Evolutionary conservation across 2,329 filamentous ascomycete species (phyloP).

Genomic region (Penicillium sp.): DNA sequence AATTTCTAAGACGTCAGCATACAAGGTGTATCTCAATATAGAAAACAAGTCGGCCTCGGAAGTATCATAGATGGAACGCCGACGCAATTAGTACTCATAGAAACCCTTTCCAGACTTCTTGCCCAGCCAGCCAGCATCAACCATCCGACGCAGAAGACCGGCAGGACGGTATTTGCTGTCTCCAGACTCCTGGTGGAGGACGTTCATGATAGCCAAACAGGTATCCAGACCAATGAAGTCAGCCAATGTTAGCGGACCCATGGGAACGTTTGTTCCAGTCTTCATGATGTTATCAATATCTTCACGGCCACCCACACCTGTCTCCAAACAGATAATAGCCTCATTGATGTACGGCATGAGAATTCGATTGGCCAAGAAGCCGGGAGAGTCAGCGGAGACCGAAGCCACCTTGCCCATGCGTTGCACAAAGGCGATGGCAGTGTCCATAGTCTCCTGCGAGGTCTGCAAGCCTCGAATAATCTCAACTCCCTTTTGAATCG

Average conservation of each 20-base stretch:
- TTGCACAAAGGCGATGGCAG: slow-evolving; percentile 81
- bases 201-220: slow-evolving; percentile 95
- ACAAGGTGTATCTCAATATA: neutral
- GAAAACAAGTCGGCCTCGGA: neutral
- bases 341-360: slow-evolving; percentile 99
- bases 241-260: slow-evolving; percentile 90
- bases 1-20: neutral
- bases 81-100: slow-evolving; percentile 71
- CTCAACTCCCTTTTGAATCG: slow-evolving; percentile 94
- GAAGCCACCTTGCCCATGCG: slow-evolving; percentile 92
- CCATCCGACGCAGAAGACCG: slow-evolving; percentile 88
- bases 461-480: slow-evolving; percentile 96
- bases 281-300: slow-evolving; percentile 99
- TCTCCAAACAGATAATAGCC: slow-evolving; percentile 93
- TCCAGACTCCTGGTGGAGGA: slow-evolving; percentile 84
- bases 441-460: slow-evolving; percentile 75
- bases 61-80: neutral
- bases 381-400: slow-evolving; percentile 82
- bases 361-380: slow-evolving; percentile 94
- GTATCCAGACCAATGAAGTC: slow-evolving; percentile 98
- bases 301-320: slow-evolving; percentile 81
- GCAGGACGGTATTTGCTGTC: slow-evolving; percentile 95
- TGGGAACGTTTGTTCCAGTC: slow-evolving; percentile 97
- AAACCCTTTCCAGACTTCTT: slow-evolving; percentile 98
- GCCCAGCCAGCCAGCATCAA: slow-evolving; percentile 94